Base-by-base conservation (phyloP, 2,329 filamentous ascomycete genomes). In the Alternaria brassicae region DNA sequence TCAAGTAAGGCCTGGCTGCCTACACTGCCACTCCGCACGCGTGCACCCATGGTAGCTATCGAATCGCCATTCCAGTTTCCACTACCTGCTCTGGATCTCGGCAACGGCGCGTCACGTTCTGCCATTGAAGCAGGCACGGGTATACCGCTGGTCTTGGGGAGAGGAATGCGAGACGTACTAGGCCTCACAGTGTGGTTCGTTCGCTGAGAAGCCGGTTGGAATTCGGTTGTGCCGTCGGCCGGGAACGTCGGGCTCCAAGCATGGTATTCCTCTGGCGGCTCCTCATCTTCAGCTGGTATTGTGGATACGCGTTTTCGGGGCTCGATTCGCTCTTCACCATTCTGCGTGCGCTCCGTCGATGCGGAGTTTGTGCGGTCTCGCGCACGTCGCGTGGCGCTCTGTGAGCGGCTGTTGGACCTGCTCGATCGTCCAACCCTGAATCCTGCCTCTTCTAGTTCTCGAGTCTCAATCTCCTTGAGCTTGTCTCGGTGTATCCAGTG, bases 401-500 rank as follows among this genome's bases (percentile, higher is more conserved):
- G 70, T 10, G 77, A 77, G 37, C 74, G 69, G 58, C 76, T 78
- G 63, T 77, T 77, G 15, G 75, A 76, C 47, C 77, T 69, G 58
- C 74, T 77, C 40, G 68, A 59, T 44, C 79, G 84, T 58, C 80
- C 82, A 79, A 63, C 88, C 82, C 60, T 81, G 68, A 93, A 88
- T 28, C 91, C 91, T 6, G 91, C 91, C 59, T 90, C 91, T 75
- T 92, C 89, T 62, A 95, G 83, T 78, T 95, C 91, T 71, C 89
- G 85, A 67, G 83, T 94, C 78, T 95, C 91, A 67, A 94, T 95
- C 72, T 86, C 87, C 54, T 90, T 91, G 61, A 95, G 80, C 79
- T 94, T 94, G 78, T 95, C 91, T 56, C 91, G 83, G 72, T 95
- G 91, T 69, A 95, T 94, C 91, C 91, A 95, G 76, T 91, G 89